These are phyloP conservation scores for Lophiostoma macrostomum DNA, from an alignment of 495 filamentous ascomycete genomes.

Conservation along the genomic window DNA sequence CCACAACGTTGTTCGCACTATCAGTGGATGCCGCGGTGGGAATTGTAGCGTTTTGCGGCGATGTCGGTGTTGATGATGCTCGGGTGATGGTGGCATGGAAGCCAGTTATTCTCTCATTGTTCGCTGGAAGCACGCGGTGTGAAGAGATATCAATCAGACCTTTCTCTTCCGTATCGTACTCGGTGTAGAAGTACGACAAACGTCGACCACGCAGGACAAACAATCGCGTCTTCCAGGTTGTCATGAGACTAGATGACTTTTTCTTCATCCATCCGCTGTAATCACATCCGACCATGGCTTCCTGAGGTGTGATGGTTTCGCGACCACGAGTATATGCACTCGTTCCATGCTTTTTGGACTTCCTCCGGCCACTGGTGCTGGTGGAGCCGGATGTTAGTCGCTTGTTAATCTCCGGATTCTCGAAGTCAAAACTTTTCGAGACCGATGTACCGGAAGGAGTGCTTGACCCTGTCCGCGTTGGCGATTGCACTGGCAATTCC, in stretches of 20 bases:
- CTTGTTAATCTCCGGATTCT: conserved; percentile 63
- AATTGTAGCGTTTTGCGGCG: conserved; percentile 62
- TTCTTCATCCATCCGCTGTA: conserved; percentile 99
- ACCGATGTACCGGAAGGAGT: conserved; percentile 76
- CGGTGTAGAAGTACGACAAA: conserved; percentile 94
- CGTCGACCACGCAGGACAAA: conserved; percentile 90
- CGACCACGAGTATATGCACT: conserved; percentile 89
- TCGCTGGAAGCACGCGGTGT: conserved; percentile 92
- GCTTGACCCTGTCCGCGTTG: conserved; percentile 75
- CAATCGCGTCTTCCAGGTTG: conserved; percentile 91
- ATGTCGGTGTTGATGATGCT: conserved; percentile 70
- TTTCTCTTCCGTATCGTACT: conserved; percentile 85
- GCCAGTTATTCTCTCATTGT: conserved; percentile 83
- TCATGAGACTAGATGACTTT: conserved; percentile 89
- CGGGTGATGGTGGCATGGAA: conserved; percentile 91
- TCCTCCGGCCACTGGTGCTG: conserved; percentile 34
- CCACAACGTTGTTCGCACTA: conserved; percentile 24
- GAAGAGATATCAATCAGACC: conserved; percentile 96
- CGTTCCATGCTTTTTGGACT: conserved; percentile 86
- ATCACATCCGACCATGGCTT: conserved; percentile 83
- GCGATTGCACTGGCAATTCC: conserved; percentile 64
- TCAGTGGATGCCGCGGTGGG: conserved; percentile 49
- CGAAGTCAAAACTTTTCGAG: conserved; percentile 73
- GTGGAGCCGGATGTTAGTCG: conserved; percentile 28
- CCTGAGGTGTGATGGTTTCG: conserved; percentile 73